Evolutionary conservation across 306 rosid genomes (phyloP).

Genomic region (Pyrus communis): DNA sequence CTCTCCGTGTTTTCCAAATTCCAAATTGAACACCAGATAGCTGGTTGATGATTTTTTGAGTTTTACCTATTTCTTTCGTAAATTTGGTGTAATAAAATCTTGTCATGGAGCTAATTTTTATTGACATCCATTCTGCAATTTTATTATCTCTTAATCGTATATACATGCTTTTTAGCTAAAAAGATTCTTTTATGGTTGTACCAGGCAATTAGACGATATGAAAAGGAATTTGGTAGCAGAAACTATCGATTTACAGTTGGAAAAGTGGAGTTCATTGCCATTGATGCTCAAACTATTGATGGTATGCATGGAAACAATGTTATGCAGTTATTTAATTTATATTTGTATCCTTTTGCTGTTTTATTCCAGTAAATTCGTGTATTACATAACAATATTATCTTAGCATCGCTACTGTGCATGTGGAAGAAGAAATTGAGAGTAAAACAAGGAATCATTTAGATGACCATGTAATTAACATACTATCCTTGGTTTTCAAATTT

Average conservation of each 20-base stretch:
- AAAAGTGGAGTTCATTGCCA: constrained; percentile 61
- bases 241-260: constrained; percentile 51
- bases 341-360: background rate
- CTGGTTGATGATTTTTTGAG: background rate
- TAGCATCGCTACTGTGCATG: too few relatives aligned
- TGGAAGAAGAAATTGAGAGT: background rate
- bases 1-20: background rate
- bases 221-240: constrained; percentile 55
- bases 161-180: constrained; percentile 5
- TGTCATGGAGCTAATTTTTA: background rate
- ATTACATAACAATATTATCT: background rate
- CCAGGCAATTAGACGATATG: constrained; percentile 61
- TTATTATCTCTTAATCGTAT: background rate
- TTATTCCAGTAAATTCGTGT: background rate
- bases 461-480: background rate
- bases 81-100: background rate
- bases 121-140: background rate
- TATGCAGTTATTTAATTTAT: background rate
- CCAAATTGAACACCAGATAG: background rate
- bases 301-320: constrained; percentile 32
- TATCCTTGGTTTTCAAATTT: too few relatives aligned
- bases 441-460: background rate
- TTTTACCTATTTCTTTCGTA: background rate
- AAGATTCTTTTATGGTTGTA: background rate
- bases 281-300: constrained; percentile 75